Percentiles rank a stretch among this genome's conserved stretches.
phyloP scores from a whole-genome alignment of 257 asterid species.

The Sherardia arvensis region DNA sequence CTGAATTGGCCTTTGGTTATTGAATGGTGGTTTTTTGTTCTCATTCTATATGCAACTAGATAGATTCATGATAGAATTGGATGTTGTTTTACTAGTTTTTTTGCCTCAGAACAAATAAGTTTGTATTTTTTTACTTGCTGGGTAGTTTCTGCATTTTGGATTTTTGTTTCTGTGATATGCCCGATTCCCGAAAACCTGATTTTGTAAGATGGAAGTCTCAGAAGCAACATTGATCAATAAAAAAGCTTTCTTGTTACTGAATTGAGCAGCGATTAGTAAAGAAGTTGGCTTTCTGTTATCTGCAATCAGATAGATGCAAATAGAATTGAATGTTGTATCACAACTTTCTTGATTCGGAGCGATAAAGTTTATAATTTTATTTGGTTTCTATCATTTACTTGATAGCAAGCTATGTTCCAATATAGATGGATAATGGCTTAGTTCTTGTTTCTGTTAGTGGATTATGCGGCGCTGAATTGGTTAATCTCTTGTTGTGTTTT shows the following conservation, averaged over 20 bases:
- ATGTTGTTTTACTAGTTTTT: not conserved
- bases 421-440: not conserved
- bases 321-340: not conserved
- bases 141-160: not conserved
- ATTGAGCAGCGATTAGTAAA: not conserved
- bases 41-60: not conserved
- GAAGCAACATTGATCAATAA: not conserved
- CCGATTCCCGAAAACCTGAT: not conserved
- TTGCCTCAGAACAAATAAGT: not conserved
- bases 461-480: not conserved
- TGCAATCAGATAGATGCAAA: not conserved
- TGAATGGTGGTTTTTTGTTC: not conserved
- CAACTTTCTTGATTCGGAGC: not conserved
- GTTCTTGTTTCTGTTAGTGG: not conserved
- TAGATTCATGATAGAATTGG: not conserved
- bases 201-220: not conserved
- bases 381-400: not conserved
- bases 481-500: constrained; percentile 1
- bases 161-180: too few relatives aligned
- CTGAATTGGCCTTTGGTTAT: not conserved
- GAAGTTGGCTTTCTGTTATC: not conserved
- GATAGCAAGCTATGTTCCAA: not conserved
- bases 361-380: not conserved
- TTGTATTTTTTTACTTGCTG: not conserved
- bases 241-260: not conserved